Evolutionary conservation across 495 filamentous ascomycete genomes (phyloP), one percentile per base, ranked within the genome.

Genomic region (Annulohypoxylon maeteangense): DNA sequence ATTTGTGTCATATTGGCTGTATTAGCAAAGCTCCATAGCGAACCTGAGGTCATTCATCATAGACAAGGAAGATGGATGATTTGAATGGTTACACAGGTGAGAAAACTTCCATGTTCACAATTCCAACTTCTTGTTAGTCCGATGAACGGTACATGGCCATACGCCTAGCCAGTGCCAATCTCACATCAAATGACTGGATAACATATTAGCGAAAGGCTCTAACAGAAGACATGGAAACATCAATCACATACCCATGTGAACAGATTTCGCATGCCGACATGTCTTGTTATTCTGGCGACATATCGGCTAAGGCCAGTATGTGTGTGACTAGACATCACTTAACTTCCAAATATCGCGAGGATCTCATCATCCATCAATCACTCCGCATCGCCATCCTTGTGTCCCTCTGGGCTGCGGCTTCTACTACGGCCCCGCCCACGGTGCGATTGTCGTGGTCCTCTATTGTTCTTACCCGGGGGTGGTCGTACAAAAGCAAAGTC

Each of bases 401-500:
- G 66, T 68, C 65, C 78, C 27, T 78, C 82, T 1, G 81, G 81
- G 67, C 81, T 83, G 25, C 81, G 73, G 45, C 81, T 83, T 38
- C 81, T 65, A 42, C 79, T 82, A 16, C 81, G 75, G 0, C 87
- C 86, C 62, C 83, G 81, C 25, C 89, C 80, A 3, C 80, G 68
- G 27, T 77, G 74, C 54, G 82, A 81, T 31, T 81, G 81, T 31
- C 83, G 84, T 25, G 81, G 81, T n/a, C 86, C 84, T 51, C 87
- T 85, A 14, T 81, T 82, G 45, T 78, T 79, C 77, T 90, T 88
- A 18, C 87, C 84, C 12, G 94, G 93, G 44, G 96, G 95, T 50
- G 96, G 94, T 54, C 96, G 88, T 42, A 99, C 96, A 80, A 99
- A 98, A 2, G 95, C 96, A 79, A 95, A 99, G 83, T 99, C 96